These are phyloP conservation scores for Lodderomyces margitis DNA, from an alignment of 1,139 yeast genomes.

Conservation along the genomic window DNA sequence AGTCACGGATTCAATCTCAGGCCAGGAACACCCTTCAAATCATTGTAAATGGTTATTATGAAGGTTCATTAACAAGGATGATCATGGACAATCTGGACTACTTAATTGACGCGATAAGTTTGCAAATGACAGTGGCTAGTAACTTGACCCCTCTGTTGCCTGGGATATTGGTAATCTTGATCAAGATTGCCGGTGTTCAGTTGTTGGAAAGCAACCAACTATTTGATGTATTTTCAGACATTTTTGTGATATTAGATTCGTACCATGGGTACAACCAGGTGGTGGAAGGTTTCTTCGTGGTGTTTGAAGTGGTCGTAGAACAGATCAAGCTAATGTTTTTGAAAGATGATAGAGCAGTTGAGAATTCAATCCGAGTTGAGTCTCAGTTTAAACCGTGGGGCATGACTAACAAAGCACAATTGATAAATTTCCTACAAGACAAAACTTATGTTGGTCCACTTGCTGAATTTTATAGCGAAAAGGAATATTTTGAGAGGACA, in stretches of 20 bases:
- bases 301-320: conserved; percentile 61
- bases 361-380: conserved; percentile 10
- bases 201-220: conserved; percentile 56
- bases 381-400: conserved; percentile 57
- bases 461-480: conserved; percentile 27
- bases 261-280: conserved; percentile 78
- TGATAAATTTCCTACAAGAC: conserved; percentile 39
- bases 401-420: conserved; percentile 35
- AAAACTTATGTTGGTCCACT: conserved; percentile 28
- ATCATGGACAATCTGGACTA: conserved; percentile 75
- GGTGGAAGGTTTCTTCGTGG: conserved; percentile 71
- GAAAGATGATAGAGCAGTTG: conserved; percentile 6
- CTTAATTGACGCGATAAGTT: conserved; percentile 70
- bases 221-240: conserved; percentile 67
- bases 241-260: conserved; percentile 74
- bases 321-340: conserved; percentile 49
- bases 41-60: conserved; percentile 55
- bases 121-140: conserved; percentile 62
- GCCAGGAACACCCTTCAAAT: conserved; percentile 25
- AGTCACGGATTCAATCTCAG: conserved; percentile 30
- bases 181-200: conserved; percentile 66
- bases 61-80: conserved; percentile 53
- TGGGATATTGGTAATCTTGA: conserved; percentile 62
- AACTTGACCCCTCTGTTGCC: conserved; percentile 71
- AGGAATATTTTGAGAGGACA: conserved; percentile 34